Base-by-base conservation (phyloP, 495 filamentous ascomycete genomes). In the Penicillium angulare region DNA sequence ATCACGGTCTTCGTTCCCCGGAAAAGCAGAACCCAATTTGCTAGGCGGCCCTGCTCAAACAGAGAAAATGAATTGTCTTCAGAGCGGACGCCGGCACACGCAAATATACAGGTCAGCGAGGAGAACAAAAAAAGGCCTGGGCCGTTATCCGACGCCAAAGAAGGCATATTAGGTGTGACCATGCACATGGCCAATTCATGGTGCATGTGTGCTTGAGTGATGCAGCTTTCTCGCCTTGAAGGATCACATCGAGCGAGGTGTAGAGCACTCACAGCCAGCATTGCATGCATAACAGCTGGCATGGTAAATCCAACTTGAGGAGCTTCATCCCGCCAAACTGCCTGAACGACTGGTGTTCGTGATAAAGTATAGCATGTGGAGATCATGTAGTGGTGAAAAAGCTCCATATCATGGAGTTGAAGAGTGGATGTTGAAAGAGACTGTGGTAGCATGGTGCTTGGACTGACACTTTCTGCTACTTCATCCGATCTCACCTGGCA, bases 1-100 rank as follows among this genome's bases (percentile, higher is more conserved):
- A 74, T 61, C 36, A 77, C 64, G 10, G 61, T 65, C 12, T 54
- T 56, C n/a, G 64, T 67, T 4, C 73, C 72, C 15, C 69, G 63
- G 41, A 72, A 65, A 65, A 55, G 34, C 57, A 50, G 10, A 69
- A 53, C 73, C 75, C 53, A 78, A n/a, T 74, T 65, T 0, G 72
- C 60, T 20, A 74, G 60, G 2, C 59, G 59, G n/a, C 63, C 62
- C 12, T 64, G 51, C n/a, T 70, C 67, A 22, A 72, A 57, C 7
- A 58, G 44, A 6, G 75, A 40, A 6, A 79, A 61, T 5, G 76
- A 66, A 31, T 56, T 43, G 15, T 43, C 51, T 29, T 45, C 35
- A 10, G 50, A 39, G 24, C 18, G 43, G 16, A 52, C 40, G 10
- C 56, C 59, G 5, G 59, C 59, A 31, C 60, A 66, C 2, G 53